These are phyloP conservation scores for Kodamaea kakaduensis DNA, from an alignment of 805 yeast species.

Conservation along the genomic window DNA sequence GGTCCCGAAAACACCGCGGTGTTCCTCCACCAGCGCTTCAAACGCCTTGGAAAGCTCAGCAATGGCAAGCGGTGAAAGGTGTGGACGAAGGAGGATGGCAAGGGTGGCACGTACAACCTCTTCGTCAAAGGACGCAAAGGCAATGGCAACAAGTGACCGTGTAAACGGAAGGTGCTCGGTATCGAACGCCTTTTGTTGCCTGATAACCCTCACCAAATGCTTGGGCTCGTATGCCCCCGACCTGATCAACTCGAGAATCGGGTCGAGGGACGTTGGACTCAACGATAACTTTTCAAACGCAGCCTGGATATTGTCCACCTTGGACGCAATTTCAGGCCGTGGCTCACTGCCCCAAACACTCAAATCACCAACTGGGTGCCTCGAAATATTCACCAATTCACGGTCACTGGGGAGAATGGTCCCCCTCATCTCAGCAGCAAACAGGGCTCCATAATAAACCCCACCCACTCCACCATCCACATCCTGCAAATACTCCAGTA, in stretches of 20 bases:
- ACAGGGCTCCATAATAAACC: conserved; percentile 77
- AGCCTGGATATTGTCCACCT: background rate
- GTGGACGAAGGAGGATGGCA: conserved; percentile 61
- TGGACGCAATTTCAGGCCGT: conserved; percentile 69
- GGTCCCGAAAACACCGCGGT: conserved; percentile 62
- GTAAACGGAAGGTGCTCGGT: conserved; percentile 24
- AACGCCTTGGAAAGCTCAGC: conserved; percentile 67
- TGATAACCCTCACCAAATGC: background rate
- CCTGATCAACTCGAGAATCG: background rate
- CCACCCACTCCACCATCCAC: background rate
- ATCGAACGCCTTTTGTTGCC: background rate
- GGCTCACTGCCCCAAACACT: no score
- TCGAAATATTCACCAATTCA: conserved; percentile 52
- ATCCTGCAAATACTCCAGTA: conserved; percentile 69
- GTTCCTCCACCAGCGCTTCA: conserved; percentile 58
- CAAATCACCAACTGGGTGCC: conserved; percentile 34
- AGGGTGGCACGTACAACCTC: conserved; percentile 59
- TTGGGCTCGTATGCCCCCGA: background rate
- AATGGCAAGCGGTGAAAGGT: conserved; percentile 54
- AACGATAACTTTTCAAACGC: no score
- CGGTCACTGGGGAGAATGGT: conserved; percentile 61
- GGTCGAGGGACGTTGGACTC: no score
- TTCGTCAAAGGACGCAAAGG: conserved; percentile 64
- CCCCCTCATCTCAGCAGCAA: conserved; percentile 89
- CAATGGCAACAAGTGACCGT: conserved; percentile 57